Evolutionary conservation across 1,284 basidiomycete species (phyloP).

Genomic region (Trametes pubescens): DNA sequence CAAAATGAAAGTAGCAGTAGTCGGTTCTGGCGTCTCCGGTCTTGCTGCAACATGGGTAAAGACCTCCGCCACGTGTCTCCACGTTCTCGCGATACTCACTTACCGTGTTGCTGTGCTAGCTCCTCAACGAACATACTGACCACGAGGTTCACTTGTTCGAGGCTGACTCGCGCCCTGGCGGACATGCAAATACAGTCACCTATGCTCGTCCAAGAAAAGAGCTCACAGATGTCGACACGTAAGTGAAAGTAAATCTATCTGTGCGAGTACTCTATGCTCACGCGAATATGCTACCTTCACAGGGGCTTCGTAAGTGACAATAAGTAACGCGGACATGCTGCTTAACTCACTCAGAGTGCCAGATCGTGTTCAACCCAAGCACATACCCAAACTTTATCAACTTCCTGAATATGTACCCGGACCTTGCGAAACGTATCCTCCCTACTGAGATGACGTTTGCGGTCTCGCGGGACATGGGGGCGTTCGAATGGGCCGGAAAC

Average conservation of each 20-base stretch:
- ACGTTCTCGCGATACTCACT: neutral
- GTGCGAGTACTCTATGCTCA: neutral
- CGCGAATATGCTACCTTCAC: neutral
- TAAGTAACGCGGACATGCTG: neutral
- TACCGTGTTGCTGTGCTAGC: constrained; percentile 40
- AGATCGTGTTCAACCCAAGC: constrained; percentile 82
- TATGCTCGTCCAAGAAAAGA: constrained; percentile 55
- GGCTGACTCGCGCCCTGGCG: constrained; percentile 72
- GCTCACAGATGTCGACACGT: constrained; percentile 73
- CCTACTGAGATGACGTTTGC: constrained; percentile 84
- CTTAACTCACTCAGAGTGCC: neutral
- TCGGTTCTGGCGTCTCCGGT: constrained; percentile 84
- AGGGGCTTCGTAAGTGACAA: constrained; percentile 60
- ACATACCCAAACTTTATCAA: constrained; percentile 87
- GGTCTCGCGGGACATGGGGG: constrained; percentile 72
- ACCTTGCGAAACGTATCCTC: constrained; percentile 55
- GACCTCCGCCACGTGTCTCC: neutral
- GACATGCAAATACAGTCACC: constrained; percentile 81
- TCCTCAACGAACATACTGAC: constrained; percentile 80
- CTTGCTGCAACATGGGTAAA: constrained; percentile 79
- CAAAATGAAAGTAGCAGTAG: constrained; percentile 72
- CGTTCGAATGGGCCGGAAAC: constrained; percentile 81
- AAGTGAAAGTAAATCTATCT: constrained; percentile 42
- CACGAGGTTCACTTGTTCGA: constrained; percentile 87
- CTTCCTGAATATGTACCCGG: constrained; percentile 63